Percentiles rank a stretch among this genome's conserved stretches.
Evolutionary conservation across 2,329 filamentous ascomycete genomes (phyloP).

Genomic region (Arthroderma sp.): DNA sequence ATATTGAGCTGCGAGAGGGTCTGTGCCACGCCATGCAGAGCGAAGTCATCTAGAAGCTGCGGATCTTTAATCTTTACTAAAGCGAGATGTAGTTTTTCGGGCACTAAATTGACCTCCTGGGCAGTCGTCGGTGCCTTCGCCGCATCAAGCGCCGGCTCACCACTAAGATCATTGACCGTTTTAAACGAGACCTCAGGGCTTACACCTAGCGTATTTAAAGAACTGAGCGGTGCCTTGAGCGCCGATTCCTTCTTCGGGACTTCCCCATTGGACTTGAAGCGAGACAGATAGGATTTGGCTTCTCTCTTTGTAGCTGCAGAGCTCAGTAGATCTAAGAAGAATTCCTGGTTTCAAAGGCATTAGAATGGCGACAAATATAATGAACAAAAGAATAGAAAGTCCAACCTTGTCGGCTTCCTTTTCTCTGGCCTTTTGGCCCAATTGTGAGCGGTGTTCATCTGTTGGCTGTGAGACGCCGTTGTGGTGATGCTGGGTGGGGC

Average conservation of each 20-base stretch:
- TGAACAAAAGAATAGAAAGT: conserved; percentile 1
- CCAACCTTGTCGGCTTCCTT: conserved; percentile 31
- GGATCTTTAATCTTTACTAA: conserved; percentile 72
- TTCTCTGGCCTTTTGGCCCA: conserved; percentile 30
- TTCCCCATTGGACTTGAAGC: conserved; percentile 48
- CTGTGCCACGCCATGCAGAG: conserved; percentile 61
- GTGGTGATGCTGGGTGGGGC: background rate
- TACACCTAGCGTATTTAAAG: background rate
- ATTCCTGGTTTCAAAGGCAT: conserved; percentile 45
- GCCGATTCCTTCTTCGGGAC: conserved; percentile 15
- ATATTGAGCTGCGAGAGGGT: conserved; percentile 73
- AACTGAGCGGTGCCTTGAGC: background rate
- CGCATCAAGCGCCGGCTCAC: background rate
- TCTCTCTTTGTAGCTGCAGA: conserved; percentile 87
- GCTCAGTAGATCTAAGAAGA: conserved; percentile 73
- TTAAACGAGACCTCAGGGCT: background rate
- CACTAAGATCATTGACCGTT: too few relatives aligned
- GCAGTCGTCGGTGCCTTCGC: background rate
- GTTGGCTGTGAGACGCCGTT: background rate
- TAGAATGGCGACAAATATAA: background rate
- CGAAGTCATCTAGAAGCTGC: conserved; percentile 54
- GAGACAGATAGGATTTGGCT: conserved; percentile 79
- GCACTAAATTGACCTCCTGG: conserved; percentile 14
- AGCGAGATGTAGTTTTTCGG: conserved; percentile 56
- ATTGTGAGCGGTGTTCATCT: background rate